A percentile compares a stretch with the other conserved stretches of the same genome.
phyloP scores from a whole-genome alignment of 495 filamentous ascomycete genomes.

The Podospora pseudocomata region DNA sequence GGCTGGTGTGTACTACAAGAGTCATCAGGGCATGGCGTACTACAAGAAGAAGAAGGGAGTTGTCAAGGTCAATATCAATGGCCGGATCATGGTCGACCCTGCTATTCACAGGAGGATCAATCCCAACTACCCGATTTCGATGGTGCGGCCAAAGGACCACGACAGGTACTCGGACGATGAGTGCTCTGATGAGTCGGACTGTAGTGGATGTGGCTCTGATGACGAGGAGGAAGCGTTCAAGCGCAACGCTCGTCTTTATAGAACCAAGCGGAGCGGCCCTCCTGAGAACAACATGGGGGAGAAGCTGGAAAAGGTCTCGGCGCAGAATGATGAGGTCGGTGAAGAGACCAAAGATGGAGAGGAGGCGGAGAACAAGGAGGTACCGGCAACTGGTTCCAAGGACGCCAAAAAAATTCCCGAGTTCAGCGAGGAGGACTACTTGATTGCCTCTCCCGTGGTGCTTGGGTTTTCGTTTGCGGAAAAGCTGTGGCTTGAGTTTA shows the following conservation, averaged over 20 bases:
- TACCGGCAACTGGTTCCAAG: conserved; percentile 29
- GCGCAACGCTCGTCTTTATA: neutral
- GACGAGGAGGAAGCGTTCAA: conserved; percentile 23
- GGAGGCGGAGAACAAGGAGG: conserved; percentile 42
- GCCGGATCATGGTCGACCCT: conserved; percentile 88
- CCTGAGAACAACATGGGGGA: conserved; percentile 60
- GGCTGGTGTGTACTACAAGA: conserved; percentile 80
- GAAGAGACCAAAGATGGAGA: conserved; percentile 37
- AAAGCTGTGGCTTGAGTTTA: conserved; percentile 90
- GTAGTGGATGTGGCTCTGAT: conserved; percentile 46
- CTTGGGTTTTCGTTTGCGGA: conserved; percentile 91
- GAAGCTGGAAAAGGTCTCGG: conserved; percentile 56
- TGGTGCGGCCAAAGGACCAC: conserved; percentile 70
- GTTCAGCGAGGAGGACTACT: conserved; percentile 81
- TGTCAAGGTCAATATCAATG: conserved; percentile 85
- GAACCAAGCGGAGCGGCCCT: conserved; percentile 29
- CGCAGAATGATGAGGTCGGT: neutral
- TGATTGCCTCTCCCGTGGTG: conserved; percentile 85
- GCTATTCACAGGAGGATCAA: conserved; percentile 82
- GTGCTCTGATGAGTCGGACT: conserved; percentile 53
- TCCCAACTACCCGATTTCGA: conserved; percentile 81
- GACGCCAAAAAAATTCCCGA: conserved; percentile 43
- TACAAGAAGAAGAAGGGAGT: conserved; percentile 76
- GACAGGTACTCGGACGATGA: conserved; percentile 61
- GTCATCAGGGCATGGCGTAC: conserved; percentile 78